Base-by-base conservation (phyloP, 2,329 filamentous ascomycete species). In the Fusarium paranaense region DNA sequence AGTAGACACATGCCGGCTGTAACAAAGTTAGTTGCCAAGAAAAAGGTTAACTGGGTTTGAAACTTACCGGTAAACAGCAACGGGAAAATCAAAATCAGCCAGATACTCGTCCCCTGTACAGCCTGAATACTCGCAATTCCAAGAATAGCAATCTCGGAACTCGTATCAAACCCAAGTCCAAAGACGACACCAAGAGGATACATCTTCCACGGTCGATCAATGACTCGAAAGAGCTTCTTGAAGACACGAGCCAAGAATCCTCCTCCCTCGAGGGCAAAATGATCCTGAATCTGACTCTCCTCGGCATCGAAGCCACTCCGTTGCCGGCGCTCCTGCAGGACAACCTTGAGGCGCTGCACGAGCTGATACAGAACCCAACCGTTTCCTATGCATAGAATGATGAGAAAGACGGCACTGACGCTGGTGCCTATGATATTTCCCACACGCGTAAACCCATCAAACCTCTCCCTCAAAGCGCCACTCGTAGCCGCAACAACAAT, bases 111-210 rank as follows among this genome's bases (percentile, higher is more conserved):
- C 2, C 96, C 96, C 70, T 93, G 88, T 0, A 95, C 91, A 0
- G 93, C 95, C 78, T 98, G 93, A 2, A 99, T 91, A 33, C 93
- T 95, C 0, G 94, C 93, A 72, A 98, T 97, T 0, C 96, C 97
- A 1, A 99, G 84, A 9, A 99, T 88, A 0, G 97, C 96, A 78
- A 98, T 94, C 82, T 99, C 96, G 9, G 94, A 97, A 45, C 94
- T 97, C 0, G 97, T 98, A 81, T 98, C 97, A 81, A 99, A 98
- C 0, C 96, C 97, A 0, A 98, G 87, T 0, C 96, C 97, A 78
- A 96, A 98, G 6, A 98, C 85, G 0, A 98, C 88, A 0, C 96
- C 96, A 0, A 98, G 85, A 0, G 95, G 95, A 76, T 97, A 97
- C 95, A 98, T 98, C 82, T 98, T 98, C 96, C 96, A 98, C 0